Evolutionary conservation across 73 alveolate genomes (phyloP).

Genomic region (Paramecium sexaurelia): DNA sequence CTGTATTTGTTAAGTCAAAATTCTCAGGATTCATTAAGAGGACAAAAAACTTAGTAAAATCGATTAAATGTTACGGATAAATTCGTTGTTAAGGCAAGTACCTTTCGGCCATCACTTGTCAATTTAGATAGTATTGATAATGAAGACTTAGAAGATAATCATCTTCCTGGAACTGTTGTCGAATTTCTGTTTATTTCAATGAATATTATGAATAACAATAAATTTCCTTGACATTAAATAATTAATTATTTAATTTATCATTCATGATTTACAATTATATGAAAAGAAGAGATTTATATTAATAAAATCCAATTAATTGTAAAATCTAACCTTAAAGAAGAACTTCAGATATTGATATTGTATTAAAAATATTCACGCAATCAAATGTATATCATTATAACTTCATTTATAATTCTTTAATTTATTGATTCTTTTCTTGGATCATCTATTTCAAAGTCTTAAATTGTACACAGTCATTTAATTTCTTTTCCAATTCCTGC

Average conservation of each 20-base stretch:
- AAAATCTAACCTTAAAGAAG: too few species aligned
- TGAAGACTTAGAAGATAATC: not conserved
- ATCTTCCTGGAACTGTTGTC: not conserved
- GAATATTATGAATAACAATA: not conserved
- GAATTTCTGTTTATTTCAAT: not conserved
- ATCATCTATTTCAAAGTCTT: slow-evolving; percentile 32
- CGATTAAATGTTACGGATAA: not conserved
- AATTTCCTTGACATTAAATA: not conserved
- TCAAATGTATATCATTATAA: slow-evolving; percentile 16
- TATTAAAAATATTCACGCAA: too few species aligned
- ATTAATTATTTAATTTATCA: not conserved
- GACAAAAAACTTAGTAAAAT: not conserved
- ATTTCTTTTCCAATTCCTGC: not conserved
- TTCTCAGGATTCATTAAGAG: not conserved
- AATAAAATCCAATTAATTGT: too few species aligned
- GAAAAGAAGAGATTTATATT: too few species aligned
- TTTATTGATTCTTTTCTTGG: slow-evolving; percentile 4
- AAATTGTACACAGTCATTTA: slow-evolving; percentile 19
- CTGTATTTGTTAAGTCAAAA: not conserved
- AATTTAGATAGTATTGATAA: not conserved
- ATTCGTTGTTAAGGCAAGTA: not conserved
- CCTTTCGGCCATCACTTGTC: not conserved
- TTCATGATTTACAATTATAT: not conserved
- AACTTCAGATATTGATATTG: too few species aligned
- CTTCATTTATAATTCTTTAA: slow-evolving; percentile 23